Evolutionary conservation across 805 yeast genomes (phyloP).

Genomic region (Saccharomyces jurei): DNA sequence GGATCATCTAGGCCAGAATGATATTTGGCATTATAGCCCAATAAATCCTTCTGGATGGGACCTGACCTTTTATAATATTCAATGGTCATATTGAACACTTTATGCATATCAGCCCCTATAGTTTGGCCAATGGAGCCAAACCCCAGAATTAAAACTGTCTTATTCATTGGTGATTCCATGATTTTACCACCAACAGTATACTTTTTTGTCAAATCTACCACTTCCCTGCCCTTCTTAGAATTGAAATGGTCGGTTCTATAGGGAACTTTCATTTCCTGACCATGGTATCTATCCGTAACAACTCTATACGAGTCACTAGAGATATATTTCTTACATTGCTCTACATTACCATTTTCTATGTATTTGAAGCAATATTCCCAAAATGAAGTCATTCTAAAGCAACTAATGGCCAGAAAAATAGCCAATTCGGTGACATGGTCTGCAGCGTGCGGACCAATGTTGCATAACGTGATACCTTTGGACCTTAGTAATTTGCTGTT

Average conservation of each 20-base stretch:
- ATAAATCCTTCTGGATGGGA: slow-evolving; percentile 29
- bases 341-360: slow-evolving; percentile 35
- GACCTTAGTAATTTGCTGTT: slow-evolving; percentile 38
- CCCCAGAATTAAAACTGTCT: slow-evolving; percentile 58
- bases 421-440: slow-evolving; percentile 71
- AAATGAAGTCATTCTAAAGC: slow-evolving; percentile 49
- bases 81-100: slow-evolving; percentile 54
- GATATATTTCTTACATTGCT: slow-evolving; percentile 36
- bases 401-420: slow-evolving; percentile 46
- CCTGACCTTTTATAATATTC: slow-evolving; percentile 51
- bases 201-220: slow-evolving; percentile 33
- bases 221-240: slow-evolving; percentile 11
- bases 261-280: slow-evolving; percentile 14
- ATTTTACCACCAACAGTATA: slow-evolving; percentile 40
- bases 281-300: slow-evolving; percentile 22
- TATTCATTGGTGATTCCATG: slow-evolving; percentile 47
- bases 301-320: slow-evolving; percentile 19
- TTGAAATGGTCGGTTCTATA: slow-evolving; percentile 12
- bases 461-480: slow-evolving; percentile 47
- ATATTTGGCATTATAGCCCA: slow-evolving; percentile 42
- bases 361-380: slow-evolving; percentile 38
- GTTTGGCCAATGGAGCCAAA: slow-evolving; percentile 68
- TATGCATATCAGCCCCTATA: slow-evolving; percentile 47
- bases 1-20: slow-evolving; percentile 37
- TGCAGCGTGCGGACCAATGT: slow-evolving; percentile 52